Percentiles rank a stretch among this genome's conserved stretches.
phyloP scores from a whole-genome alignment of 306 rosid species.

The Malus sylvestris region DNA sequence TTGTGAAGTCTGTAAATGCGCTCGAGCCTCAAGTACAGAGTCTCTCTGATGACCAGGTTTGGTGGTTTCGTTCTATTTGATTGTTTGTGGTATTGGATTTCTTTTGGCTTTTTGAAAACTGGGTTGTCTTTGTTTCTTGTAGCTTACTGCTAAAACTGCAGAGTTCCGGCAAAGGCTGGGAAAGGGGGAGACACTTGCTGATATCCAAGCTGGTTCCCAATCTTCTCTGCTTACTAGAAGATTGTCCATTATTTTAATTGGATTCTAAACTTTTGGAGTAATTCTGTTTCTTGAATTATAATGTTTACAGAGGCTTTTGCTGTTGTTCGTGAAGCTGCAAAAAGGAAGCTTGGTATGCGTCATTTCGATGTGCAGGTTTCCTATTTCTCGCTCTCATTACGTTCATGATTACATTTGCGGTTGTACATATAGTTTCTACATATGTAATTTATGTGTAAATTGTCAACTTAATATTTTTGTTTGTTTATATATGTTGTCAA shows the following conservation, averaged over 20 bases:
- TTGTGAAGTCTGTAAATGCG: conserved; percentile 65
- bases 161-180: conserved; percentile 66
- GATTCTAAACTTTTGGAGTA: not conserved
- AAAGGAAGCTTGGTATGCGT: conserved; percentile 91
- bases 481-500: conserved; percentile 8
- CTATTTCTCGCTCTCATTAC: not conserved
- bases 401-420: not conserved
- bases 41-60: conserved; percentile 69
- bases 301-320: conserved; percentile 75
- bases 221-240: not conserved
- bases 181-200: conserved; percentile 69
- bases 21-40: conserved; percentile 50
- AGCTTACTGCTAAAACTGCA: conserved; percentile 62
- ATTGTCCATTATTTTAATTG: not conserved
- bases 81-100: not conserved
- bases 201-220: conserved; percentile 77
- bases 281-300: not conserved
- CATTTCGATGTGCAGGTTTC: conserved; percentile 95
- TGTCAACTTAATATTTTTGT: not conserved
- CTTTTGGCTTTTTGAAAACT: not conserved
- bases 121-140: not conserved
- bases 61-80: not conserved
- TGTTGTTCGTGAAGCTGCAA: conserved; percentile 97
- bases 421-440: not conserved
- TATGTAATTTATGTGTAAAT: not conserved